phyloP scores from a whole-genome alignment of 768 basidiomycete genomes.

The Arthromyces matolae region DNA sequence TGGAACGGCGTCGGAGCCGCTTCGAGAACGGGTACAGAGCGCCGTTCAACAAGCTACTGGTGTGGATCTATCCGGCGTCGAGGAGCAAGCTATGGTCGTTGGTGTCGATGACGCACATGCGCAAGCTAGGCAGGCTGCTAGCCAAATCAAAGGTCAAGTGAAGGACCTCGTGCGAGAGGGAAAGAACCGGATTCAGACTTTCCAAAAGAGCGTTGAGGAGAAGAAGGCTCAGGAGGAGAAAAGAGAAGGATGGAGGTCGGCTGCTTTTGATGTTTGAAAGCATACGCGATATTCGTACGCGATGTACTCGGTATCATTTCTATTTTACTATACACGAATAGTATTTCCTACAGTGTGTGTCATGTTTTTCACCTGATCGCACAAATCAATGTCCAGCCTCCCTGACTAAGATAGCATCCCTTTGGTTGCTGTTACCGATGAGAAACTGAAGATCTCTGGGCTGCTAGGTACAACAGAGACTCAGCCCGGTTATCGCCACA shows the following conservation, averaged over 20 bases:
- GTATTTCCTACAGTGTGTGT: too few relatives aligned
- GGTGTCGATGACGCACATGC: conserved; percentile 20
- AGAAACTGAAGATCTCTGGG: too few relatives aligned
- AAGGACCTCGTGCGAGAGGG: conserved; percentile 31
- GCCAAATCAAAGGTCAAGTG: conserved; percentile 22
- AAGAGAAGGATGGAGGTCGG: conserved; percentile 45
- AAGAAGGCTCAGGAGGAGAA: conserved; percentile 38
- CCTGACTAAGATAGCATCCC: too few relatives aligned
- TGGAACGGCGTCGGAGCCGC: conserved; percentile 45
- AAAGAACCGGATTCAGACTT: conserved; percentile 33
- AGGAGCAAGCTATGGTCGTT: conserved; percentile 15
- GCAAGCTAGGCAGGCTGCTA: conserved; percentile 21
- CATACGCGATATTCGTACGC: too few relatives aligned
- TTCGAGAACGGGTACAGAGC: conserved; percentile 34
- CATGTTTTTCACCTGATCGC: too few relatives aligned
- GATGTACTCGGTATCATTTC: too few relatives aligned
- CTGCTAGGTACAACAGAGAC: too few relatives aligned
- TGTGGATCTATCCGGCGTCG: conserved; percentile 21
- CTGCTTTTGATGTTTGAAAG: conserved; percentile 39
- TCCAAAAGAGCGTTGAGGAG: conserved; percentile 39
- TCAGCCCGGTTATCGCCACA: too few relatives aligned
- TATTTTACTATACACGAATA: too few relatives aligned
- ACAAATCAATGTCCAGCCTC: too few relatives aligned
- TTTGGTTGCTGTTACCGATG: too few relatives aligned
- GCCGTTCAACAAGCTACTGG: conserved; percentile 27